These are phyloP conservation scores for Solanum piurae DNA, from an alignment of 257 asterid genomes.

Conservation along the genomic window DNA sequence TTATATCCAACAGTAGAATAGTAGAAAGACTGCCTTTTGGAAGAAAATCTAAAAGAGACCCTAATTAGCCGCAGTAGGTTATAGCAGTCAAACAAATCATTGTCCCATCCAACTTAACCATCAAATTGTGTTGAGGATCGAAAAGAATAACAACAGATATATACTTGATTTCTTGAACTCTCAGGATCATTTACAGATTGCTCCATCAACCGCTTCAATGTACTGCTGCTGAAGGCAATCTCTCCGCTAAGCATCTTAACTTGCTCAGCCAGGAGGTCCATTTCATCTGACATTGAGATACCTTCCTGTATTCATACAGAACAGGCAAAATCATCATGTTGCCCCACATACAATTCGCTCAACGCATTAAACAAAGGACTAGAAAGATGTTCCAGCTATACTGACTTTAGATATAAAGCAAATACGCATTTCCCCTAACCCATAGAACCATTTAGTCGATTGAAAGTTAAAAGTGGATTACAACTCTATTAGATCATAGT, in stretches of 20 bases:
- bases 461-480: not conserved
- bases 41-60: not conserved
- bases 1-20: not conserved
- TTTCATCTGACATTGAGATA: slow-evolving; percentile 70
- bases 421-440: not conserved
- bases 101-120: not conserved
- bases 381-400: not conserved
- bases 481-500: not conserved
- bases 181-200: slow-evolving; percentile 88
- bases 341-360: not conserved
- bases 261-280: slow-evolving; percentile 95
- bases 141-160: not conserved
- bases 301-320: slow-evolving; percentile 47
- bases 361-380: not conserved
- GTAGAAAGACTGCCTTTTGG: not conserved
- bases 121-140: not conserved
- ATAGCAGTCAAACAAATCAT: not conserved
- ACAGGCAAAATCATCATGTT: not conserved
- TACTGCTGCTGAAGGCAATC: slow-evolving; percentile 90
- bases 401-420: not conserved
- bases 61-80: not conserved
- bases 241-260: slow-evolving; percentile 99
- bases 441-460: not conserved
- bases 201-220: slow-evolving; percentile 82
- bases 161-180: slow-evolving; percentile 69